These are phyloP conservation scores for Cladosporium sp. DNA, from an alignment of 2,329 filamentous ascomycete genomes.

Conservation along the genomic window DNA sequence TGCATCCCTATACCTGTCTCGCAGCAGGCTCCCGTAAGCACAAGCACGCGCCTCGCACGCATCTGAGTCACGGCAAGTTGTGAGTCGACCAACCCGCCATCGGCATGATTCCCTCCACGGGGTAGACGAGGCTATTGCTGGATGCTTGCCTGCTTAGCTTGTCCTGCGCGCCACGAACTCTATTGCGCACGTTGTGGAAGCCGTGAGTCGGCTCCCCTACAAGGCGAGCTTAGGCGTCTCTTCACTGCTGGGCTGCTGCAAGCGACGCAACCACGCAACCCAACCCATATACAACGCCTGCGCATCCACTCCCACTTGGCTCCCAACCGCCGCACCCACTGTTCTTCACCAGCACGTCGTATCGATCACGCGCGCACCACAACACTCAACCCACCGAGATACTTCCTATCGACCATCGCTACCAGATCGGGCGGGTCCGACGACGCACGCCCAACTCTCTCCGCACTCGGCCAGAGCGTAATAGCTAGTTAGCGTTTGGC, in stretches of 20 bases:
- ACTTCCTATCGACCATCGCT: neutral
- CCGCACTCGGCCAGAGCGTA: slow-evolving; percentile 2
- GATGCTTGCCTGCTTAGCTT: neutral
- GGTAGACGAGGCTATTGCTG: slow-evolving; percentile 5
- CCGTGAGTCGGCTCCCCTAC: slow-evolving; percentile 7
- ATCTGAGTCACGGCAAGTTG: slow-evolving; percentile 5
- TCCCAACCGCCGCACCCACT: slow-evolving; percentile 1
- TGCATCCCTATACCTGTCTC: neutral
- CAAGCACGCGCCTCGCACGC: slow-evolving; percentile 3
- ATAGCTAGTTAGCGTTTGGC: neutral
- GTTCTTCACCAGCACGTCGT: neutral
- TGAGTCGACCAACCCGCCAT: neutral
- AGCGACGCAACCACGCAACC: neutral
- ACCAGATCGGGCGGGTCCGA: slow-evolving; percentile 8
- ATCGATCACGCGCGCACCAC: neutral
- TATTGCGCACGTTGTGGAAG: neutral
- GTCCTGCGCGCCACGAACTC: neutral
- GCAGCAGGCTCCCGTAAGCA: slow-evolving; percentile 6
- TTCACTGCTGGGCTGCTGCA: slow-evolving; percentile 2
- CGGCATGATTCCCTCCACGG: slow-evolving; percentile 9
- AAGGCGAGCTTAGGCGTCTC: neutral
- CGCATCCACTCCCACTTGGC: neutral
- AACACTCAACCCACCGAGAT: neutral
- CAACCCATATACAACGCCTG: neutral
- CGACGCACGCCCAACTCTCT: neutral